Conservation (phyloP, 441 rosid genomes). For the Populus hybrid region DNA sequence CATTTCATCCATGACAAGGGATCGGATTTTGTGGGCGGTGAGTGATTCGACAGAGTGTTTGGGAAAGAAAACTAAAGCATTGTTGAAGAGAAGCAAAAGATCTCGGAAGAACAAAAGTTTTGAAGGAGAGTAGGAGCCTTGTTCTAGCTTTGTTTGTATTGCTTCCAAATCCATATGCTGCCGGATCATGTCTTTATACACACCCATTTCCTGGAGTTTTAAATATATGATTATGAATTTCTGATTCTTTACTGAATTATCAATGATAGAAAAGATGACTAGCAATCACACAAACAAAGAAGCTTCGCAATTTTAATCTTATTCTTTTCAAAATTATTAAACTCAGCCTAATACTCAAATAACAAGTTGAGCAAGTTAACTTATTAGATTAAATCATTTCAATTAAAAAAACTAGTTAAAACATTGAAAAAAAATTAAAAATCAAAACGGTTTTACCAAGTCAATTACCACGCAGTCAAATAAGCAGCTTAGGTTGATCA, state of each 20-base stretch:
- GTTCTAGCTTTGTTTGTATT: constrained; percentile 34
- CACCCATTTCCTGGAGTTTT: constrained; percentile 31
- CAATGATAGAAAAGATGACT: not conserved
- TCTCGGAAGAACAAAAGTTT: constrained; percentile 35
- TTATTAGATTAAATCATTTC: no score
- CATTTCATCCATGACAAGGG: constrained; percentile 28
- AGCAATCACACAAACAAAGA: not conserved
- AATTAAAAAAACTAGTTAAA: no score
- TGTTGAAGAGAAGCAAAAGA: constrained; percentile 43
- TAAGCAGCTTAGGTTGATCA: no score
- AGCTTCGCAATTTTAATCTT: not conserved
- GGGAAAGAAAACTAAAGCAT: constrained; percentile 28
- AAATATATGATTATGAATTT: not conserved
- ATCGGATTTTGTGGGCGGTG: constrained; percentile 32
- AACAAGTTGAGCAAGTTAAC: no score
- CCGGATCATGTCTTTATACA: constrained; percentile 34
- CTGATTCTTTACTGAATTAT: no score
- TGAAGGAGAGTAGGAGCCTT: constrained; percentile 32
- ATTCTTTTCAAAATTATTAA: no score
- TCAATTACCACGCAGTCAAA: no score
- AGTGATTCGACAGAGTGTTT: constrained; percentile 26
- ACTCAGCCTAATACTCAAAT: no score
- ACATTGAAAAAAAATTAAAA: no score
- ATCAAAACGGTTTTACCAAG: no score
- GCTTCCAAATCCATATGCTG: constrained; percentile 43